Percentiles rank a stretch among this genome's conserved stretches.
Evolutionary conservation across 2,329 filamentous ascomycete genomes (phyloP).

Genomic region (Phaeoacremonium minimum): DNA sequence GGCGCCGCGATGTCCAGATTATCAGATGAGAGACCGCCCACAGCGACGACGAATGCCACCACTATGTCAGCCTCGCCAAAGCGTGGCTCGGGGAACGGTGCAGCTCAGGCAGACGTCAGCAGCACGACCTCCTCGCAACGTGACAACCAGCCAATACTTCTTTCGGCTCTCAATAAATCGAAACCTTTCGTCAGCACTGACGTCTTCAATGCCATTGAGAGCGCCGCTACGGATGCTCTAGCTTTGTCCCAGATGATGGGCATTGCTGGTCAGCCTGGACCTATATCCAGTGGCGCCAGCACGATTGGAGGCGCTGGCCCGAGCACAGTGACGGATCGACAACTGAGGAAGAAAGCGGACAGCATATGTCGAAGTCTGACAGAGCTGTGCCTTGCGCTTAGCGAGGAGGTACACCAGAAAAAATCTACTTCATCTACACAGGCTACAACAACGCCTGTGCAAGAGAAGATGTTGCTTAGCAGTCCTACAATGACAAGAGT

Average conservation of each 20-base stretch:
- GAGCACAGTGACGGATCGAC: slow-evolving; percentile 66
- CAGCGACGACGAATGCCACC: slow-evolving; percentile 86
- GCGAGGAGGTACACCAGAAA: slow-evolving; percentile 47
- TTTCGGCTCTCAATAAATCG: slow-evolving; percentile 75
- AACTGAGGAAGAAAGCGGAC: slow-evolving; percentile 85
- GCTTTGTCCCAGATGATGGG: slow-evolving; percentile 75
- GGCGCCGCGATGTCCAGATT: slow-evolving; percentile 72
- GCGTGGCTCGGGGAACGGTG: slow-evolving; percentile 50
- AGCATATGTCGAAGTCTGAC: slow-evolving; percentile 89
- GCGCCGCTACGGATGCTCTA: slow-evolving; percentile 77
- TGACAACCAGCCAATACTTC: slow-evolving; percentile 72
- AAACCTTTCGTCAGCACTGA: slow-evolving; percentile 65
- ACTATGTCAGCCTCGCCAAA: slow-evolving; percentile 89
- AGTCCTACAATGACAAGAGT: background rate
- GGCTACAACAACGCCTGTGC: slow-evolving; percentile 11
- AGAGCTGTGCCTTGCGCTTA: slow-evolving; percentile 82
- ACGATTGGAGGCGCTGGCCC: slow-evolving; percentile 46
- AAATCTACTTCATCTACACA: slow-evolving; percentile 29
- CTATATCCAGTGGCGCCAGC: slow-evolving; percentile 64
- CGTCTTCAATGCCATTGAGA: slow-evolving; percentile 75
- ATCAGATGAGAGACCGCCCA: slow-evolving; percentile 78
- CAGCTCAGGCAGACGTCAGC: slow-evolving; percentile 37
- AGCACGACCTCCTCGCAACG: slow-evolving; percentile 30
- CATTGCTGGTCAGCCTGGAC: slow-evolving; percentile 61
- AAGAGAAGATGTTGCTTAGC: slow-evolving; percentile 32